Evolutionary conservation across 257 asterid genomes (phyloP), one percentile per base, ranked within the genome.

Genomic region (Solanum dulcamara): DNA sequence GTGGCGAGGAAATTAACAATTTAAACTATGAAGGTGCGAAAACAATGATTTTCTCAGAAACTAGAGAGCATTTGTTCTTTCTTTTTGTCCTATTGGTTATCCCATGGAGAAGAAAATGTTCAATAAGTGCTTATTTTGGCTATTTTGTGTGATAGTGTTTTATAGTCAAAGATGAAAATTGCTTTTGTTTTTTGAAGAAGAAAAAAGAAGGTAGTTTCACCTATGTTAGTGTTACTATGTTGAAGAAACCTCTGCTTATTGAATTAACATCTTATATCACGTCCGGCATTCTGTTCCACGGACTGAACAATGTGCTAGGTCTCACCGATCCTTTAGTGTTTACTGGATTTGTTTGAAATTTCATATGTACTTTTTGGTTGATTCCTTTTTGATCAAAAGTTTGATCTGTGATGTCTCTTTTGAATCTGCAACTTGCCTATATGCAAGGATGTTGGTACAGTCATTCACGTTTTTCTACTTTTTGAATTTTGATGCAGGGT

Each of bases 401-500:
- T 81, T 81, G 66, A 50, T 32, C 24, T 50, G 26, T 28, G 32
- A 79, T 40, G 57, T 13, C 38, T 7, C 7, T 75, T 0, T 44
- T 7, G 59, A 75, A 75, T 26, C 38, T 44, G 7, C 38, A 44
- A 44, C 81, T 74, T 38, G 20, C 37, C 53, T 72, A 0, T 26
- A 37, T 35, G 9, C 30, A 3, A 4, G 17, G 51, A 37, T 71
- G 32, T 37, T 71, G 7, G 26, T 44, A 4, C 40, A 46, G 10
- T 4, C 68, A 26, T 13, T 81, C 59, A 85, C 1, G 28, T 70
- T 42, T 48, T 87, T 22, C 32, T 70, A 51, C 30, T 68, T 83
- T 28, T 68, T 33, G 46, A 68, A 8, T 68, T 68, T 42, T 86
- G 80, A 64, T 89, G 82, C 90, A 94, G 99, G 93, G 89, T 55